phyloP scores from a whole-genome alignment of 2,329 filamentous ascomycete species.

The Setomelanomma holmii region DNA sequence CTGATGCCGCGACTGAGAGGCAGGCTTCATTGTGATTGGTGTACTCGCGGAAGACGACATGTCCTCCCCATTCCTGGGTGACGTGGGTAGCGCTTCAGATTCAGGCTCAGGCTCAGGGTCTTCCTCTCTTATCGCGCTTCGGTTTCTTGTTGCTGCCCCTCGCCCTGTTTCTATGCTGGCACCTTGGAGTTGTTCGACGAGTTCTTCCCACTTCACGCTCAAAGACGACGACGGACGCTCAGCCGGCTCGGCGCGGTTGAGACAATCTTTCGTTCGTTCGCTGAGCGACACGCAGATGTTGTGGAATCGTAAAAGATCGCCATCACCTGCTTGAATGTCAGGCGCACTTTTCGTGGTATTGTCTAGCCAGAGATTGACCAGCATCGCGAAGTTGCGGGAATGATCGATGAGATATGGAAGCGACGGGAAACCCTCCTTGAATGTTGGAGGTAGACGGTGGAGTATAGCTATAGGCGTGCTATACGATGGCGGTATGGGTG shows the following conservation, averaged over 20 bases:
- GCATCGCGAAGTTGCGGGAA: constrained; percentile 79
- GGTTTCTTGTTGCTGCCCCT: constrained; percentile 42
- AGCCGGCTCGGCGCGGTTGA: constrained; percentile 60
- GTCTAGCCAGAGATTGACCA: constrained; percentile 83
- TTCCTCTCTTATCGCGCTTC: constrained; percentile 34
- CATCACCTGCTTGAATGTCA: constrained; percentile 50
- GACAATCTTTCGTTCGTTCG: constrained; percentile 57
- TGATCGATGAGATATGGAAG: constrained; percentile 93
- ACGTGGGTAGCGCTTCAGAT: constrained; percentile 28
- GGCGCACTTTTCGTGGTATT: constrained; percentile 47
- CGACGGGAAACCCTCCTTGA: constrained; percentile 90
- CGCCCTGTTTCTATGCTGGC: constrained; percentile 40
- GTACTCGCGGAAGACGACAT: constrained; percentile 42
- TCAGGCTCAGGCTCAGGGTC: too few relatives aligned
- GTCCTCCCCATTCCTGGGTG: constrained; percentile 32
- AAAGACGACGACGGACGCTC: constrained; percentile 58
- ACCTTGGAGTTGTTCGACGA: constrained; percentile 56
- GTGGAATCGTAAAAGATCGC: constrained; percentile 59
- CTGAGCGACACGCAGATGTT: constrained; percentile 56
- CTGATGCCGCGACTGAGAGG: constrained; percentile 35
- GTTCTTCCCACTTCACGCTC: constrained; percentile 60
- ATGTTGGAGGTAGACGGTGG: constrained; percentile 77
- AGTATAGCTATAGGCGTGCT: constrained; percentile 92
- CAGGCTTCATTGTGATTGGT: constrained; percentile 44
- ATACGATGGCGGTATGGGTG: constrained; percentile 80